Base-by-base conservation (phyloP, 305 asterid species). In the Euphrasia arctica region DNA sequence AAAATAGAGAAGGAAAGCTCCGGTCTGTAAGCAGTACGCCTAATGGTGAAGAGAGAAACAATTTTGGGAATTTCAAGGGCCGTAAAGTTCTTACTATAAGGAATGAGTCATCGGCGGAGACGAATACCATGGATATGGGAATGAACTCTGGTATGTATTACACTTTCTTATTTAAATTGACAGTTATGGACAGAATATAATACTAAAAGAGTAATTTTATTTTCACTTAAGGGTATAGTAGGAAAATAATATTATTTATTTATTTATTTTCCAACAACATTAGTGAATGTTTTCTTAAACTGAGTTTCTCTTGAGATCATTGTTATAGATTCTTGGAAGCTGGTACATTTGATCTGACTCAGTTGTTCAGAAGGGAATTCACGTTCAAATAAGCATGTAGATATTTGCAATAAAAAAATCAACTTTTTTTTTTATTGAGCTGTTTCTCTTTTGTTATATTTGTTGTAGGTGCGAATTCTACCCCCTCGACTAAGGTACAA, bases 101-200 rank as follows among this genome's bases (percentile, higher is more conserved):
- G 72, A 79, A 81, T 61, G 95, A 82, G 57, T 82, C 90, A n/a
- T 85, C 95, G 10, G 90, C 95, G 62, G 96, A 85, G 56, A 90
- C 95, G 31, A 80, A 81, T 74, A 74, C 81, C 67, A 72, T 85
- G 85, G 87, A 81, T 59, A 70, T 82, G 73, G 84, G 69, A 58
- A 72, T 36, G 29, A 55, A 58, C 63, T 63, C 69, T n/a, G 78
- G 93, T 88, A 78, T 63, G 73, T 63, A 62, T 66, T 52, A 48
- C 34, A 51, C 56, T 18, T 43, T 50, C 12, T 70, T 54, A 2
- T 15, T 54, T 3, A 4, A 7, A 31, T 43, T 39, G 43, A 18
- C 22, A 18, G 0, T 18, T 18, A 1, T 8, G 43, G 43, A 9
- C 10, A 39, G 22, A 18, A 18, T 18, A 18, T 18, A 18, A 18